A percentile compares a stretch with the other conserved stretches of the same genome.
Conservation (phyloP, 2,329 filamentous ascomycete genomes). For the Zymoseptoria crescenta region DNA sequence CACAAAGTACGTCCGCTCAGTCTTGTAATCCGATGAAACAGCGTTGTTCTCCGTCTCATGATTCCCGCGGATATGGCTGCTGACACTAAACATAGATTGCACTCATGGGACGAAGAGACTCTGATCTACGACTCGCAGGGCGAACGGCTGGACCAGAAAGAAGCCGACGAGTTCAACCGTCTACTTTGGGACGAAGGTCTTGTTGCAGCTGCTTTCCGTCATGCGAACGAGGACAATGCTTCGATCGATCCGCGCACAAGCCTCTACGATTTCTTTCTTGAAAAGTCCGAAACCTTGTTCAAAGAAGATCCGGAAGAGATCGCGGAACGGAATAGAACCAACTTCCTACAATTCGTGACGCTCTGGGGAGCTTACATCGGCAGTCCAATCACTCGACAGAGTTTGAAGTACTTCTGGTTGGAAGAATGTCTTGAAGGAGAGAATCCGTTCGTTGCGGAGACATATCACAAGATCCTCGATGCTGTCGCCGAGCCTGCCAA, state of each 20-base stretch:
- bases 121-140: conserved; percentile 53
- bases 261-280: conserved; percentile 50
- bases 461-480: conserved; percentile 53
- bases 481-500: conserved; percentile 51
- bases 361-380: conserved; percentile 67
- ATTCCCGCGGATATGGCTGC: neutral
- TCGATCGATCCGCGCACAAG: conserved; percentile 47
- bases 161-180: conserved; percentile 35
- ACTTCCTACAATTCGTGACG: conserved; percentile 48
- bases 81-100: conserved; percentile 21
- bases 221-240: conserved; percentile 52
- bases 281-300: conserved; percentile 41
- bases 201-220: conserved; percentile 58
- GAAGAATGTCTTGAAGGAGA: conserved; percentile 70
- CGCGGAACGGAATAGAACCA: conserved; percentile 43
- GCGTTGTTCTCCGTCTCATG: neutral
- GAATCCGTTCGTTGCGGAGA: conserved; percentile 56
- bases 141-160: conserved; percentile 38
- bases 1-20: conserved; percentile 33
- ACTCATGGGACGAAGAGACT: conserved; percentile 48
- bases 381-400: conserved; percentile 55
- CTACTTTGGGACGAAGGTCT: conserved; percentile 56
- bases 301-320: conserved; percentile 25
- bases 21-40: neutral
- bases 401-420: conserved; percentile 68